phyloP scores from a whole-genome alignment of 495 filamentous ascomycete genomes.

The Penicillium angulare region DNA sequence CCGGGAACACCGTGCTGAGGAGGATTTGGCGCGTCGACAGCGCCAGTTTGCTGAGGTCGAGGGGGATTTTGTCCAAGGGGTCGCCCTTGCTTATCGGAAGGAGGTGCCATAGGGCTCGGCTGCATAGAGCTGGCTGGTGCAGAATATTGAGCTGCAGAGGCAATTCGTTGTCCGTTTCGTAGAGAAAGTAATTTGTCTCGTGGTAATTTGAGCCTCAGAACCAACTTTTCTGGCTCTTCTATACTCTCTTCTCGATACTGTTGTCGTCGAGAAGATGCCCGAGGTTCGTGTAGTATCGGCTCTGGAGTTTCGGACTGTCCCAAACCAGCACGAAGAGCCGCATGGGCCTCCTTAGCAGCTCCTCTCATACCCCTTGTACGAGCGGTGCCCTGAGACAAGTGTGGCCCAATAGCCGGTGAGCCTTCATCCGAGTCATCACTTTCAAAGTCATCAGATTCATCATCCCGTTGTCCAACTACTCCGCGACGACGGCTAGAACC shows the following conservation, averaged over 20 bases:
- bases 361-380: slow-evolving; percentile 85
- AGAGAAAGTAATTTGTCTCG: slow-evolving; percentile 46
- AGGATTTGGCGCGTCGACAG: slow-evolving; percentile 60
- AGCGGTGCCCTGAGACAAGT: slow-evolving; percentile 72
- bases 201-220: slow-evolving; percentile 71
- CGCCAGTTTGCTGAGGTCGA: slow-evolving; percentile 56
- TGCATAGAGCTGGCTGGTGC: slow-evolving; percentile 23
- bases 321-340: slow-evolving; percentile 67
- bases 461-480: slow-evolving; percentile 53
- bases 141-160: slow-evolving; percentile 3
- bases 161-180: slow-evolving; percentile 22
- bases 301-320: slow-evolving; percentile 91
- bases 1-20: slow-evolving; percentile 52
- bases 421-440: slow-evolving; percentile 84
- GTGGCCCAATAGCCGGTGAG: slow-evolving; percentile 70
- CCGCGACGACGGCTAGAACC: slow-evolving; percentile 53
- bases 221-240: slow-evolving; percentile 58
- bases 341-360: slow-evolving; percentile 78
- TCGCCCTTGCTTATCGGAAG: slow-evolving; percentile 44
- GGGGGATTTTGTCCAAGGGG: slow-evolving; percentile 22
- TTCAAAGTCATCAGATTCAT: slow-evolving; percentile 84
- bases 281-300: slow-evolving; percentile 64
- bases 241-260: slow-evolving; percentile 69
- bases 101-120: slow-evolving; percentile 58
- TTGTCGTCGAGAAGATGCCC: slow-evolving; percentile 62